Base-by-base conservation (phyloP, 352 stramenopile species). In the Achlya hypogyna region DNA sequence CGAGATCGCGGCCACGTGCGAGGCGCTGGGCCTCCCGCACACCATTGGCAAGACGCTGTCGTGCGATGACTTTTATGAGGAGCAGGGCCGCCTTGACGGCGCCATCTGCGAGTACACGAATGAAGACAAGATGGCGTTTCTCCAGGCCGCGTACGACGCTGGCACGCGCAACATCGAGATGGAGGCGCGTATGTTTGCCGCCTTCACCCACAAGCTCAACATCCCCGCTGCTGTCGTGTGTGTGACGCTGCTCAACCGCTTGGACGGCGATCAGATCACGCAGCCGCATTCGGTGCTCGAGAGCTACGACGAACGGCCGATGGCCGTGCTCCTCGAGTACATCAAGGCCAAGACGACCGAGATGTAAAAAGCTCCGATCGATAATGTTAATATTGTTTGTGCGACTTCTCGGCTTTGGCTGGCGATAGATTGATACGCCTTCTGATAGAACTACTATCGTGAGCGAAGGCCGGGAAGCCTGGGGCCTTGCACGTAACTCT, bases 121-220 rank as follows among this genome's bases (percentile, higher is more conserved):
- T 20, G 82, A 93, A 31, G 81, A 93, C 73, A 91, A 91, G 71
- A 81, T 91, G 69, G 67, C 63, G 14, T 93, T 89, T 63, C 67
- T 93, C 52, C 69, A 87, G 35, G 75, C 72, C 29, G 74, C 78
- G 27, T 72, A 79, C 4, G 76, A 72, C n/a, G 71, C 70, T 12
- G 83, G 85, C 35, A 82, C 91, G 35, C 78, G 80, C 62, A 93
- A 93, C 76, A 93, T 93, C 35, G 85, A 93, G 72, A 93, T 93
- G 85, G 85, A 93, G 70, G 85, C 78, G 25, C 75, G 78, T 16
- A 69, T 76, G 62, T 89, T 93, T 45, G 81, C 85, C 22, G 75
- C 76, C 53, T 90, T 91, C 65, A 88, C 79, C 67, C 75, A 89
- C 73, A 84, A 84, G 70, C 79, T 91, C 49, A 67, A 81, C 31